A percentile compares a stretch with the other conserved stretches of the same genome.
Conservation (phyloP, 2,329 filamentous ascomycete species). For the Colletotrichum sp. region DNA sequence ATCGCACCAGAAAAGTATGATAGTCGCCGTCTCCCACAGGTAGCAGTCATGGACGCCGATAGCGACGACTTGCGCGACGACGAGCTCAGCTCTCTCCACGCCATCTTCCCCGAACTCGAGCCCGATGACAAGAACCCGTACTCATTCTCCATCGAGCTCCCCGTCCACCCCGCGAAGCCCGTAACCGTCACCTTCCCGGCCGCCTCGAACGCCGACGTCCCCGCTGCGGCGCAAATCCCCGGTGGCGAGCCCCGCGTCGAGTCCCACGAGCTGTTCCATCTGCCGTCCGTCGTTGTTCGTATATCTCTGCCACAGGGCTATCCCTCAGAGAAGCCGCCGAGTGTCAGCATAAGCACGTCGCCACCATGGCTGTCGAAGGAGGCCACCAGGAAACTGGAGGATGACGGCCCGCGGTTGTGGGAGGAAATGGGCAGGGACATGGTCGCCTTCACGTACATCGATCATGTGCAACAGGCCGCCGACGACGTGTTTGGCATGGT, state of each 20-base stretch:
- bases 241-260: conserved; percentile 33
- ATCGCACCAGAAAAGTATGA: conserved; percentile 3
- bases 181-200: conserved; percentile 64
- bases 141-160: conserved; percentile 61
- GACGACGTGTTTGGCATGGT: conserved; percentile 67
- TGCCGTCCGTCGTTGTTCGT: conserved; percentile 61
- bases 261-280: conserved; percentile 57
- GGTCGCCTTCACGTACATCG: conserved; percentile 68
- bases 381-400: conserved; percentile 54
- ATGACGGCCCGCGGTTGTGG: conserved; percentile 61
- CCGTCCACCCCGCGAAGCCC: conserved; percentile 58
- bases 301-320: conserved; percentile 64
- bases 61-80: conserved; percentile 57
- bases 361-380: conserved; percentile 62
- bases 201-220: conserved; percentile 30
- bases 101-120: conserved; percentile 72
- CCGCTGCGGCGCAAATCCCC: conserved; percentile 14
- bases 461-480: conserved; percentile 63
- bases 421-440: conserved; percentile 65
- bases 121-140: conserved; percentile 47
- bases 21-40: not conserved
- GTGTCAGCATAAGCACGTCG: conserved; percentile 54
- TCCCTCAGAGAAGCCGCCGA: conserved; percentile 57
- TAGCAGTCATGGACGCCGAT: conserved; percentile 40
- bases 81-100: conserved; percentile 65